These are phyloP conservation scores for Croton laevigatus DNA, from an alignment of 441 rosid species.

Conservation along the genomic window DNA sequence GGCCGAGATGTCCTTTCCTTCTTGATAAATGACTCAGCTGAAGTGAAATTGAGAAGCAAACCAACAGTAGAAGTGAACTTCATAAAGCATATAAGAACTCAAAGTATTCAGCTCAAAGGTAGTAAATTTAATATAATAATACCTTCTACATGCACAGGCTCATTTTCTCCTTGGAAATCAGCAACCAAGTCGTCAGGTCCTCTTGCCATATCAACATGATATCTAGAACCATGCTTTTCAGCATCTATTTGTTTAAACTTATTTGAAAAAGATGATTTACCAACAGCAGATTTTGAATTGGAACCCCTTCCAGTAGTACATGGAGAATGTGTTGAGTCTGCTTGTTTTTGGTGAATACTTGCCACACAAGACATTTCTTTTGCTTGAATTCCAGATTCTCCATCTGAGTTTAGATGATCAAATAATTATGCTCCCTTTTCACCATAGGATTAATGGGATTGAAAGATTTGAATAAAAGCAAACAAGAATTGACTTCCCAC, in stretches of 20 bases:
- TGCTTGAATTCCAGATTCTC: constrained; percentile 53
- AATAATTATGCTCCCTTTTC: constrained; percentile 1
- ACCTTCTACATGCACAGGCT: constrained; percentile 43
- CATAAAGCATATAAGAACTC: not conserved
- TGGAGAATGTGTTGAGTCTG: constrained; percentile 27
- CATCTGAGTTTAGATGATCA: constrained; percentile 35
- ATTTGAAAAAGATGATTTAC: constrained; percentile 11
- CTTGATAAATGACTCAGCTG: constrained; percentile 34
- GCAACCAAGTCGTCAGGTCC: constrained; percentile 24
- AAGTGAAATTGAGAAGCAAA: constrained; percentile 20
- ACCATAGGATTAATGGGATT: not conserved
- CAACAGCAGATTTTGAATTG: constrained; percentile 29
- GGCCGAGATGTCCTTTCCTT: constrained; percentile 26
- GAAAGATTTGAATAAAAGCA: constrained; percentile 3
- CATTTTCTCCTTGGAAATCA: constrained; percentile 45
- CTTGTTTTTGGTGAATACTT: constrained; percentile 28
- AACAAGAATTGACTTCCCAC: constrained; percentile 22
- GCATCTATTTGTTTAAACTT: constrained; percentile 22
- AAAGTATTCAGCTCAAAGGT: constrained; percentile 5
- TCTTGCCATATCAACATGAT: constrained; percentile 19
- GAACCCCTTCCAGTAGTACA: constrained; percentile 35
- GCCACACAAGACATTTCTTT: constrained; percentile 38
- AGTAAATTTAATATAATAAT: constrained; percentile 8
- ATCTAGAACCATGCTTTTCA: constrained; percentile 23
- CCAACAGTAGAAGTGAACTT: not conserved